Conservation (phyloP, 1,284 basidiomycete species). For the Puccinia triticina region DNA sequence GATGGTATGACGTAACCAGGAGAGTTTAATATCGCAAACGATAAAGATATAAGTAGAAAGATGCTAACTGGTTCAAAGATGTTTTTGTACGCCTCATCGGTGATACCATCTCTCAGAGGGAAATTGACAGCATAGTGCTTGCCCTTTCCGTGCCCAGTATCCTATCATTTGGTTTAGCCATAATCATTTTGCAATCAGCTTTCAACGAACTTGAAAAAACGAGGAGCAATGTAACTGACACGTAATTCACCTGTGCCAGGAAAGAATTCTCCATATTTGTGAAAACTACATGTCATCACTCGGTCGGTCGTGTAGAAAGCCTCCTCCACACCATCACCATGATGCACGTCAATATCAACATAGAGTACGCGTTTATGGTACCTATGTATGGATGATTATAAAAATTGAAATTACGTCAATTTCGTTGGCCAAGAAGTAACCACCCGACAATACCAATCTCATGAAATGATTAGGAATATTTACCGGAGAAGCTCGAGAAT, state of each 20-base stretch:
- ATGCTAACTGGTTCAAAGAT: constrained; percentile 86
- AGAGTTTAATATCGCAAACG: constrained; percentile 4
- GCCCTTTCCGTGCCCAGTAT: constrained; percentile 53
- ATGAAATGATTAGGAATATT: constrained; percentile 51
- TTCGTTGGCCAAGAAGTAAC: neutral
- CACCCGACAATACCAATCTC: neutral
- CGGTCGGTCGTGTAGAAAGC: constrained; percentile 98
- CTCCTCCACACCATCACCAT: constrained; percentile 98
- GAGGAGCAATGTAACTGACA: constrained; percentile 63
- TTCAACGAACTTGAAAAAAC: neutral
- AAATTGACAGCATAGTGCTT: constrained; percentile 83
- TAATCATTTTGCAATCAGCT: neutral
- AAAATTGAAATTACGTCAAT: neutral
- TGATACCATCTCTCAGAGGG: constrained; percentile 91
- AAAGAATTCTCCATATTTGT: constrained; percentile 99
- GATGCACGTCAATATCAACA: constrained; percentile 98
- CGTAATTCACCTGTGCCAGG: constrained; percentile 95
- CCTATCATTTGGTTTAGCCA: constrained; percentile 19
- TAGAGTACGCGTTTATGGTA: constrained; percentile 95
- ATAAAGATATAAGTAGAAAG: neutral
- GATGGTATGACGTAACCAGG: neutral
- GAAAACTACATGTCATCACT: constrained; percentile 98
- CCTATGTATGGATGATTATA: constrained; percentile 61
- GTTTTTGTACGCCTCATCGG: constrained; percentile 90
- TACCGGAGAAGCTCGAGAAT: constrained; percentile 89